These are phyloP conservation scores for Pseudogymnoascus sp. DNA, from an alignment of 2,329 filamentous ascomycete species.

Conservation along the genomic window DNA sequence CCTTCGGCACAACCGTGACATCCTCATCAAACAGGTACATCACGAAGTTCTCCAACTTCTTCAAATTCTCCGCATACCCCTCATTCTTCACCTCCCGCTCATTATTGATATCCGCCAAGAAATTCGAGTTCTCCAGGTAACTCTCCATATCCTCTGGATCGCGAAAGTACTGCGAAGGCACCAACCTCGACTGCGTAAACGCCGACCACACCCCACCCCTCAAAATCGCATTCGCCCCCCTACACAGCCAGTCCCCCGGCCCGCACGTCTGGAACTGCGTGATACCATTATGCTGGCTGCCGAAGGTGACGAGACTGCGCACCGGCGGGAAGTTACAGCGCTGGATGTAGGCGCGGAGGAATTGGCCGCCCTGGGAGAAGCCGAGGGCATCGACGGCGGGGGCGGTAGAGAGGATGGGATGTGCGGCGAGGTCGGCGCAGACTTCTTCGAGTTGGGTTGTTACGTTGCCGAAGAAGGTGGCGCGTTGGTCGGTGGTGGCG, in stretches of 20 bases:
- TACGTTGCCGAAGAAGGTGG: slow-evolving; percentile 87
- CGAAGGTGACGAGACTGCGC: slow-evolving; percentile 61
- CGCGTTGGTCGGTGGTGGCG: slow-evolving; percentile 63
- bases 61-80: slow-evolving; percentile 66
- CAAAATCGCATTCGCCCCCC: slow-evolving; percentile 69
- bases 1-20: slow-evolving; percentile 78
- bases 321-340: slow-evolving; percentile 63
- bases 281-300: slow-evolving; percentile 75
- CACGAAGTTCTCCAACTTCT: slow-evolving; percentile 65
- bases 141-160: slow-evolving; percentile 58
- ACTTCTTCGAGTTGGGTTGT: slow-evolving; percentile 69
- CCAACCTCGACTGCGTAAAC: slow-evolving; percentile 70
- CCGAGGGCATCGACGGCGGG: slow-evolving; percentile 85
- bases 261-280: slow-evolving; percentile 70
- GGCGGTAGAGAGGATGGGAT: slow-evolving; percentile 74
- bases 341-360: slow-evolving; percentile 86
- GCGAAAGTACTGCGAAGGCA: slow-evolving; percentile 94
- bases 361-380: slow-evolving; percentile 93
- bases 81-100: slow-evolving; percentile 70
- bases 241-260: slow-evolving; percentile 70
- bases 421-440: slow-evolving; percentile 66
- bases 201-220: slow-evolving; percentile 72
- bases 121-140: slow-evolving; percentile 78
- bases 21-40: slow-evolving; percentile 90
- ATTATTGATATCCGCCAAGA: slow-evolving; percentile 94